Percentiles rank a stretch among this genome's conserved stretches.
Conservation (phyloP, 106 monocot species). For the Alisma plantagoaquatica region DNA sequence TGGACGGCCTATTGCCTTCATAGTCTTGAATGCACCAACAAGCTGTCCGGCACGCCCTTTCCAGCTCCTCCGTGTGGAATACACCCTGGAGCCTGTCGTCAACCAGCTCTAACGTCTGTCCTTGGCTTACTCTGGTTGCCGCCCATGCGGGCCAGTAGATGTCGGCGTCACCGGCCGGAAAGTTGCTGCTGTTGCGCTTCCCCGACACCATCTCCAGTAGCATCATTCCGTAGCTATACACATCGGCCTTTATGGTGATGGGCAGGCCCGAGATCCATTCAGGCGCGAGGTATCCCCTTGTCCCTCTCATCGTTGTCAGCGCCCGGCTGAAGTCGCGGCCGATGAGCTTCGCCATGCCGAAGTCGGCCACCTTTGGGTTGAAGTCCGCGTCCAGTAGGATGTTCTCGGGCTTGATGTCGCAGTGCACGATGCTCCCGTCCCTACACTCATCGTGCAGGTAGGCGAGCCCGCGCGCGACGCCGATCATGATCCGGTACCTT, state of each 20-base stretch:
- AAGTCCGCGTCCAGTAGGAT: no score
- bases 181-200: not conserved
- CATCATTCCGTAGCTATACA: slow-evolving; percentile 4
- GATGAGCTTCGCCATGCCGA: no score
- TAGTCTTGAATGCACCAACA: slow-evolving; percentile 26
- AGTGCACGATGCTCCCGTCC: slow-evolving; percentile 3
- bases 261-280: not conserved
- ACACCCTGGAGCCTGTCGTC: slow-evolving; percentile 19
- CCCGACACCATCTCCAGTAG: not conserved
- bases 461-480: not conserved
- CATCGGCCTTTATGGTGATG: slow-evolving; percentile 1
- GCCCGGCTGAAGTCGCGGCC: no score
- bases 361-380: no score
- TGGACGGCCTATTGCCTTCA: slow-evolving; percentile 19
- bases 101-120: slow-evolving; percentile 7
- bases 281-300: no score
- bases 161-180: not conserved
- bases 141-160: slow-evolving; percentile 2
- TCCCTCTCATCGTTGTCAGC: not conserved
- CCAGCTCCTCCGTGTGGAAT: slow-evolving; percentile 15
- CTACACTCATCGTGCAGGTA: slow-evolving; percentile 2
- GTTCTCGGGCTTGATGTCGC: no score
- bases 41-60: slow-evolving; percentile 26
- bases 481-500: not conserved
- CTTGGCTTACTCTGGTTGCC: not conserved